Evolutionary conservation across 768 basidiomycete species (phyloP).

Genomic region (Rhizopogon sp.): DNA sequence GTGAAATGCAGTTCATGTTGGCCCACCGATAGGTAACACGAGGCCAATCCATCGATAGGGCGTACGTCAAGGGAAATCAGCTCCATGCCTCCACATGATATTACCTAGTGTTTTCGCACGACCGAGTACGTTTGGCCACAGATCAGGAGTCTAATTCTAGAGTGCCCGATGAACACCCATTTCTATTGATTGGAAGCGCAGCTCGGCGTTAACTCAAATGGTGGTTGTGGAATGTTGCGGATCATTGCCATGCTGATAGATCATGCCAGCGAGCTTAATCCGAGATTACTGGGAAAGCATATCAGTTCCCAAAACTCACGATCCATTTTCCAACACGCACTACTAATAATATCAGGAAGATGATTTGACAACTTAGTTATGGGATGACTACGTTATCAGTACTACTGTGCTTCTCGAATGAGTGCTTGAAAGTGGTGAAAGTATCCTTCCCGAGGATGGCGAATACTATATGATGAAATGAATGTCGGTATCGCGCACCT

Average conservation of each 20-base stretch:
- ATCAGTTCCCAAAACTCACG: too few species aligned
- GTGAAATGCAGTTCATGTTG: background rate
- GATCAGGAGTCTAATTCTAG: background rate
- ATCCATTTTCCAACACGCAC: too few species aligned
- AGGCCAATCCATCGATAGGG: background rate
- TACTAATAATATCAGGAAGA: too few species aligned
- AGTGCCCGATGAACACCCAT: too few species aligned
- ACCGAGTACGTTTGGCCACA: background rate
- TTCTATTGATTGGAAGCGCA: background rate
- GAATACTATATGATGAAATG: slow-evolving; percentile 63
- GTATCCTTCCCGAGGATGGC: slow-evolving; percentile 56
- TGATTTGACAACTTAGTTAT: background rate
- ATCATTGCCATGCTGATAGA: background rate
- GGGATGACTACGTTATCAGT: background rate
- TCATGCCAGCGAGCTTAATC: background rate
- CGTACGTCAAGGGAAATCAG: background rate
- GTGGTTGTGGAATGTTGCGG: background rate
- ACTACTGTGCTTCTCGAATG: slow-evolving; percentile 22
- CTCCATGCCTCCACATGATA: background rate
- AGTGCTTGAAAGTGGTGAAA: slow-evolving; percentile 35
- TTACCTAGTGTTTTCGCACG: background rate
- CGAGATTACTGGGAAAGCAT: background rate
- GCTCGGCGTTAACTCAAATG: too few species aligned
- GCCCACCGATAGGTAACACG: background rate
- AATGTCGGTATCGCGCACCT: slow-evolving; percentile 47